Evolutionary conservation across 345 rosid genomes (phyloP), one percentile per base, ranked within the genome.

Genomic region (Salix exigua): DNA sequence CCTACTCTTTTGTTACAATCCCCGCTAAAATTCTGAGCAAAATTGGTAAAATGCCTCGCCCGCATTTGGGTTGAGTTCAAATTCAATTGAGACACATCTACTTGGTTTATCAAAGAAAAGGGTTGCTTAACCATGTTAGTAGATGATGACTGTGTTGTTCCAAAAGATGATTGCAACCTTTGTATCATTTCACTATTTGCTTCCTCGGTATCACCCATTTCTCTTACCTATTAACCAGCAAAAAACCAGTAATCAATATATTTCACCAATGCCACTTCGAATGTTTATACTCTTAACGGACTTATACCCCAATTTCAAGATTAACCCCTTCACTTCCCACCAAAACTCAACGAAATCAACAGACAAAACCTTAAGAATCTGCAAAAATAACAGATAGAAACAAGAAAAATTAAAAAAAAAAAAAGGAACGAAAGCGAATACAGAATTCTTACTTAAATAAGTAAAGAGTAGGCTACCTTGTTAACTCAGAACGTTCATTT

Each of bases 151-250:
- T 82, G 84, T 9, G 71, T 77, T 7, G 88, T 83, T 6, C 90
- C 92, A 35, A 86, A 86, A 2, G 92, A 90, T 51, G 96, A 83
- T 51, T 88, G 91, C 48, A 89, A 80, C 86, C 97, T 90, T 35
- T 83, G 92, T 83, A 91, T 89, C 91, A 88, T 83, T 48, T 90
- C 97, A 74, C 81, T 79, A 67, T 80, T 85, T 76, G 79, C 88
- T 73, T 87, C 91, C 23, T 87, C 91, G 68, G 86, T 85, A 61
- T 92, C 97, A 74, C 91, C 97, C 97, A 90, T 94, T 51, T 55
- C 66, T 11, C n/a, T 31, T 33, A 28, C 40, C 37, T 35, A 30
- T 46, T 35, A 60, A 70, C 16, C n/a, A 17, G 38, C 46, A n/a
- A 55, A n/a, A 33, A 51, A 31, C 17, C 40, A 42, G 38, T 26